phyloP scores from a whole-genome alignment of 2,329 filamentous ascomycete species.

The Penicillium sp. region DNA sequence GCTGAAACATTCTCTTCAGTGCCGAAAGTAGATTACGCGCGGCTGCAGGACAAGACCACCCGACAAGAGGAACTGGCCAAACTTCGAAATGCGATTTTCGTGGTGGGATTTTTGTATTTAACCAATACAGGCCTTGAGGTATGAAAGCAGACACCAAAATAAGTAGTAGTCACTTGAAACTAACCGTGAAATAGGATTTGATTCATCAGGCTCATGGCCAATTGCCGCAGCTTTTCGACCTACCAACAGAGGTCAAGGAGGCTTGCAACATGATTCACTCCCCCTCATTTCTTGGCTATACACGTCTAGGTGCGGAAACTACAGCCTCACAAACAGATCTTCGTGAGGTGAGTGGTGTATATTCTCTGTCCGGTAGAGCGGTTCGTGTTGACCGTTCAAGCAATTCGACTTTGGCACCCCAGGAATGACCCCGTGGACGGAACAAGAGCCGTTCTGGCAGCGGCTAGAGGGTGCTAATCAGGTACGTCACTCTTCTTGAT shows the following conservation, averaged over 20 bases:
- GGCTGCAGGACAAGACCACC: conserved; percentile 28
- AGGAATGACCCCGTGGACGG: conserved; percentile 30
- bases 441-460: conserved; percentile 52
- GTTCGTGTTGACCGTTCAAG: conserved; percentile 31
- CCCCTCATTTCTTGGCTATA: conserved; percentile 39
- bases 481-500: conserved; percentile 10
- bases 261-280: conserved; percentile 39
- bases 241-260: conserved; percentile 32
- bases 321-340: conserved; percentile 36
- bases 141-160: not conserved
- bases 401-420: conserved; percentile 50
- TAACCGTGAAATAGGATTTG: conserved; percentile 20
- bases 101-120: conserved; percentile 41
- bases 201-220: conserved; percentile 26
- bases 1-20: conserved; percentile 34
- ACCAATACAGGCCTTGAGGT: conserved; percentile 42
- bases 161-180: not conserved
- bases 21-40: conserved; percentile 34
- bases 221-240: conserved; percentile 30
- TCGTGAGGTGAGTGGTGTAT: conserved; percentile 30
- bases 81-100: conserved; percentile 39
- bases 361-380: not conserved
- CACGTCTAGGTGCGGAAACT: conserved; percentile 39
- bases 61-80: conserved; percentile 29
- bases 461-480: conserved; percentile 37